Base-by-base conservation (phyloP, 2,329 filamentous ascomycete species). In the Fusarium anguioides region DNA sequence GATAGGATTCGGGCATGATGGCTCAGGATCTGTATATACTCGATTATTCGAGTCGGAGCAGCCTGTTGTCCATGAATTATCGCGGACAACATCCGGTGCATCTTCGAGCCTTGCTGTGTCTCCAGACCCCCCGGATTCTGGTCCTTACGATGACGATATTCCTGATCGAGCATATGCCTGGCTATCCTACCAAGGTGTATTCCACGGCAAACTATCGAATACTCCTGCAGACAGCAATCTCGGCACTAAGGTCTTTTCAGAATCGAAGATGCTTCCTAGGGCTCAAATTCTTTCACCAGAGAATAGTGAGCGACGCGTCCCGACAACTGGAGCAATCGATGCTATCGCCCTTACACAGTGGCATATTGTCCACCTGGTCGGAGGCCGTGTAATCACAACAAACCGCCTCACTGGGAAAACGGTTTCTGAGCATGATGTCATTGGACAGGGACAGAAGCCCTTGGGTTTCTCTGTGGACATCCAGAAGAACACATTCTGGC, bases 401-500 rank as follows among this genome's bases (percentile, higher is more conserved):
- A 98, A 98, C 75, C 87, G 94, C 29, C 85, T 99, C 44, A 96
- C 94, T 37, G 93, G 95, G 26, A 88, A 90, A 49, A 84, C 95
- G 45, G 91, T 97, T 3, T 96, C 96, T 71, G 93, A 97, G 75
- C 94, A 98, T 78, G 84, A 89, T 21, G 91, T 99, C 6, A 83
- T 98, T 15, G 91, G 95, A 54, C 86, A 88, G 6, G 92, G 91
- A 1, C 92, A 97, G 72, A 89, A 85, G 72, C 88, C 90, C 6
- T 82, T 99, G n/a, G 94, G 92, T 1, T 86, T 99, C 18, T 90
- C 94, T 48, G 90, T 95, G 10, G 96, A 99, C 77, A 86, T 91
- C 62, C 95, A 96, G 77, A 97, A 97, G 82, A 96, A 95, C 74
- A 99, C 96, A 0, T 97, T 95, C 75, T 99, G 96, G 96, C 85